These are phyloP conservation scores for Monosporascus ibericus DNA, from an alignment of 2,329 filamentous ascomycete genomes.

Conservation along the genomic window DNA sequence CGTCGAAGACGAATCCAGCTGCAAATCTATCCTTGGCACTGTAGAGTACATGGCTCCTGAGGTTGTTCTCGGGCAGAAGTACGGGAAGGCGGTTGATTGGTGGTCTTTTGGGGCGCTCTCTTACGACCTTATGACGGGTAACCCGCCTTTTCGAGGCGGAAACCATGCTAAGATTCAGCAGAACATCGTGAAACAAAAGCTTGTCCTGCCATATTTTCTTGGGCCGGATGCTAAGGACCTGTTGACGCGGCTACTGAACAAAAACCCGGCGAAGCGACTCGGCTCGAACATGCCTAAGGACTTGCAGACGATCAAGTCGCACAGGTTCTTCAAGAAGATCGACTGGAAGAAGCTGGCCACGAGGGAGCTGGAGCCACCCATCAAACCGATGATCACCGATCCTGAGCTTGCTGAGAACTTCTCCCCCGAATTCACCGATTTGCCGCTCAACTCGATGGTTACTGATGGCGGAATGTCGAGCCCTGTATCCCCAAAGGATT, in stretches of 20 bases:
- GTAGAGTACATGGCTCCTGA: conserved; percentile 99
- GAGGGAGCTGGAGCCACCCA: conserved; percentile 80
- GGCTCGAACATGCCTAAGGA: conserved; percentile 88
- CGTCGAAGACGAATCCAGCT: conserved; percentile 60
- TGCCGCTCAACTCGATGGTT: conserved; percentile 71
- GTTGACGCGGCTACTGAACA: conserved; percentile 80
- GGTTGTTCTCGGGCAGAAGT: conserved; percentile 79
- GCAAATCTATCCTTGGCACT: conserved; percentile 88
- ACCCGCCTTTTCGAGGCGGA: conserved; percentile 81
- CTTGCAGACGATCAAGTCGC: conserved; percentile 75
- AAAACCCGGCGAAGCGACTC: conserved; percentile 85
- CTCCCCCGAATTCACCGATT: conserved; percentile 79
- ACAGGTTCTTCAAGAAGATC: conserved; percentile 95
- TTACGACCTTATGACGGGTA: conserved; percentile 87
- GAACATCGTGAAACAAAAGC: conserved; percentile 90
- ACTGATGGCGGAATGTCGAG: conserved; percentile 37
- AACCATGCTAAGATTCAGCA: conserved; percentile 95
- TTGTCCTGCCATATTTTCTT: conserved; percentile 83
- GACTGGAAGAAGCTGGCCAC: conserved; percentile 85
- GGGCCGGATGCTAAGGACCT: conserved; percentile 90
- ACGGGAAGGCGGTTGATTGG: conserved; percentile 95
- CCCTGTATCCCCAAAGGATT: conserved; percentile 24
- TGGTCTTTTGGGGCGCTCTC: conserved; percentile 95
- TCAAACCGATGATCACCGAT: conserved; percentile 89
- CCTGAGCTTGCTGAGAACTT: conserved; percentile 97